phyloP scores from a whole-genome alignment of 2,329 filamentous ascomycete species.

The Ceratocystis albifundus region DNA sequence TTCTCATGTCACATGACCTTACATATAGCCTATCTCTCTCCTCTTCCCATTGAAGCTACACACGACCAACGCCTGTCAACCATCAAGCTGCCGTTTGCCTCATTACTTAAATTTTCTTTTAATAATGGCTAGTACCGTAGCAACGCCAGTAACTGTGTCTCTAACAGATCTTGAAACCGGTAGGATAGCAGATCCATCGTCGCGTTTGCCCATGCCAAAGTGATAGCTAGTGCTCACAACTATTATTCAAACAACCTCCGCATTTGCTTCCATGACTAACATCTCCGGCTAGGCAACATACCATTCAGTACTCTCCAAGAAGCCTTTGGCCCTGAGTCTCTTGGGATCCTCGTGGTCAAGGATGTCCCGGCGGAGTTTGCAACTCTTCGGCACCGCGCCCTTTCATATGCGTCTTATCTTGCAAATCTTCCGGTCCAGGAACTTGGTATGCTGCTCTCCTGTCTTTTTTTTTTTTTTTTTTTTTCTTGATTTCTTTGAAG shows the following conservation, averaged over 20 bases:
- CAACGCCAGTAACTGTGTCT: slow-evolving; percentile 49
- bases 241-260: slow-evolving; percentile 26
- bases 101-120: background rate
- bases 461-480: background rate
- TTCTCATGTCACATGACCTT: no score
- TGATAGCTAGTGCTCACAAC: background rate
- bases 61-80: no score
- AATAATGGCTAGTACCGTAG: slow-evolving; percentile 27
- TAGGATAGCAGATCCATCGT: slow-evolving; percentile 26
- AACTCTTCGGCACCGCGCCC: slow-evolving; percentile 56
- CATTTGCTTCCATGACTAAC: slow-evolving; percentile 2
- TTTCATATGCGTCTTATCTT: slow-evolving; percentile 82
- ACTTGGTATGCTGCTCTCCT: slow-evolving; percentile 44
- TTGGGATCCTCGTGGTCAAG: slow-evolving; percentile 89
- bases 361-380: slow-evolving; percentile 64
- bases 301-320: slow-evolving; percentile 57
- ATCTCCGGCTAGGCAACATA: slow-evolving; percentile 44
- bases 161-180: slow-evolving; percentile 49
- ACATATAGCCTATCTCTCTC: no score
- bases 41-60: no score
- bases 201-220: background rate
- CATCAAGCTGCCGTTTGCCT: background rate
- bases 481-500: no score
- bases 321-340: slow-evolving; percentile 80
- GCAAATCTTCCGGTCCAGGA: slow-evolving; percentile 63